Conservation (phyloP, 352 stramenopile genomes). For the Globisporangium spinosum region DNA sequence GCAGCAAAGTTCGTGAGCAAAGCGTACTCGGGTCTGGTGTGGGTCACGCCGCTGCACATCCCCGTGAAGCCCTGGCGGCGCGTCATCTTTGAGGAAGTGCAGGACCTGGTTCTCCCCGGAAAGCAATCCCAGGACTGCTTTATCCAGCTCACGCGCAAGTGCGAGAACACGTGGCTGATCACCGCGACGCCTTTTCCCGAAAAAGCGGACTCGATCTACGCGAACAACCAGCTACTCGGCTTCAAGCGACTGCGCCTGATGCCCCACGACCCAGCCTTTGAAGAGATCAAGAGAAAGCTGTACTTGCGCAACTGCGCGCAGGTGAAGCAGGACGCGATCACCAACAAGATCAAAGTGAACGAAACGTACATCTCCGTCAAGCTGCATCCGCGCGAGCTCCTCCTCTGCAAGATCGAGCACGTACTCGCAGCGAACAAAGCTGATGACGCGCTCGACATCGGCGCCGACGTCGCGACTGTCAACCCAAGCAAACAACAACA, state of each 20-base stretch:
- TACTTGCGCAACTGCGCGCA: constrained; percentile 85
- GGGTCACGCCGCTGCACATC: constrained; percentile 60
- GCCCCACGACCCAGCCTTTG: constrained; percentile 71
- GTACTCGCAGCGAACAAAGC: constrained; percentile 39
- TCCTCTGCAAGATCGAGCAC: constrained; percentile 71
- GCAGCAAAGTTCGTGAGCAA: constrained; percentile 82
- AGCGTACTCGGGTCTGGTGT: constrained; percentile 69
- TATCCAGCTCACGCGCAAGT: constrained; percentile 72
- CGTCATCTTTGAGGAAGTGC: constrained; percentile 86
- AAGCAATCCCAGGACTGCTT: constrained; percentile 78
- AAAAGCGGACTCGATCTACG: constrained; percentile 77
- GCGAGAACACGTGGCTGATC: constrained; percentile 83
- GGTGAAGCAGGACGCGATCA: constrained; percentile 80
- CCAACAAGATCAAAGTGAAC: constrained; percentile 65
- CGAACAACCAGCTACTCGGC: constrained; percentile 86
- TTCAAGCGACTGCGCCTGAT: constrained; percentile 73
- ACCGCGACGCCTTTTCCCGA: constrained; percentile 82
- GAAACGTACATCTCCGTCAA: constrained; percentile 72
- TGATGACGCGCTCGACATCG: constrained; percentile 38
- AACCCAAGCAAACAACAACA: constrained; percentile 12
- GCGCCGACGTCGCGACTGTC: constrained; percentile 34
- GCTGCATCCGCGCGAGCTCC: constrained; percentile 63
- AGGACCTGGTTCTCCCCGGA: constrained; percentile 76
- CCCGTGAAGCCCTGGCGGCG: constrained; percentile 67
- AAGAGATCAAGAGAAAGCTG: constrained; percentile 85